phyloP scores from a whole-genome alignment of 768 basidiomycete genomes.

The Tremella mesenterica region DNA sequence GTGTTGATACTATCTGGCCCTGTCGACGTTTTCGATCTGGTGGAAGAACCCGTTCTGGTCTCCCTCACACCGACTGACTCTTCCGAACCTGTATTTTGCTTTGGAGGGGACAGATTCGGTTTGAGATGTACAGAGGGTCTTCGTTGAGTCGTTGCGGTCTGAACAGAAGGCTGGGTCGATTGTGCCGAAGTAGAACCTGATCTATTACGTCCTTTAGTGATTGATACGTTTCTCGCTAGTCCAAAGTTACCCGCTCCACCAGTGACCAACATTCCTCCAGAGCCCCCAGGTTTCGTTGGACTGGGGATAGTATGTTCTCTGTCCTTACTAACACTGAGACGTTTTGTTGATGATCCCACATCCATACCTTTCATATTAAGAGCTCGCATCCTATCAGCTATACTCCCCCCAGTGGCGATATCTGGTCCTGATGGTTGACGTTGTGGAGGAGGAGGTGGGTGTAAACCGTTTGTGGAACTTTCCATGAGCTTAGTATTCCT shows the following conservation, averaged over 20 bases:
- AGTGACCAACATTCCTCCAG: constrained; percentile 9
- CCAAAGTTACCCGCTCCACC: constrained; percentile 17
- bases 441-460: constrained; percentile 10
- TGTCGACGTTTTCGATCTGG: constrained; percentile 11
- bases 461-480: constrained; percentile 13
- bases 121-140: background rate
- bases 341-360: constrained; percentile 52
- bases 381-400: constrained; percentile 71
- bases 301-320: too few relatives aligned
- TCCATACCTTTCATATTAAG: constrained; percentile 64
- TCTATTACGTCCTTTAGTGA: constrained; percentile 62
- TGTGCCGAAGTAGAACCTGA: constrained; percentile 48
- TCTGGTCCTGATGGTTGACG: constrained; percentile 44
- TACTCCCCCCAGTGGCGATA: constrained; percentile 55
- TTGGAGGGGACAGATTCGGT: background rate
- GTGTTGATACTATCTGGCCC: background rate
- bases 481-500: too few relatives aligned
- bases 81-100: background rate
- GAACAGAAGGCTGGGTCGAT: background rate
- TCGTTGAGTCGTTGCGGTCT: background rate
- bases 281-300: background rate
- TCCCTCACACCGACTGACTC: constrained; percentile 2
- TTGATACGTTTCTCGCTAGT: constrained; percentile 1
- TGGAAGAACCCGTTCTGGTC: constrained; percentile 18
- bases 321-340: constrained; percentile 53